Evolutionary conservation across 2,329 filamentous ascomycete species (phyloP), one percentile per base, ranked within the genome.

Genomic region (Fusarium austroafricanum): DNA sequence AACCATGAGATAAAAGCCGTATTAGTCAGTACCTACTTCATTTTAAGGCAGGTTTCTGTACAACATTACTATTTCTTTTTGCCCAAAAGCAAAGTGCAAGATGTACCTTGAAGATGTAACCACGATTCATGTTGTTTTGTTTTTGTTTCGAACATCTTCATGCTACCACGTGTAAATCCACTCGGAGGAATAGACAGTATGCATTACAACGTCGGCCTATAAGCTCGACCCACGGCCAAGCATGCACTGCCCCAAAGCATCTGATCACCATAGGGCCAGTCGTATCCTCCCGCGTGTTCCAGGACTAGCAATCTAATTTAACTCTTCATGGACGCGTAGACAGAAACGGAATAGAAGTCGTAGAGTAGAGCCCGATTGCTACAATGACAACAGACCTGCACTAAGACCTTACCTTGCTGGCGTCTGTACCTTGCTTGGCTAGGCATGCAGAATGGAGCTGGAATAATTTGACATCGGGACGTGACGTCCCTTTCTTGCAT

Each of bases 161-260:
- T 17, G 8, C 33, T 14, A n/a, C 46, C 18, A 33, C 43, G 17
- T 10, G 9, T 10, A 29, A 35, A 17, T 20, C 46, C 45, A 18
- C 14, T 33, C 31, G 7, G 14, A 4, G 14, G 2, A 11, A 12
- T 31, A 39, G 49, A 56, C 21, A 33, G 17, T 40, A 43, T 37
- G 42, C 42, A 37, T 44, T 31, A 29, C 26, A 20, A 37, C 38
- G 35, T 58, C 42, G 31, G 45, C 60, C 35, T 44, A 43, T 33
- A 20, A 49, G 31, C 23, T 49, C 21, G 58, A 54, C 64, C 64
- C 64, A 60, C 61, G 37, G 59, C 40, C 54, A 59, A 68, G 60
- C 39, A 45, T 60, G 54, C 65, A 67, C 64, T 50, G 64, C 65
- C 65, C 46, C 58, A 38, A 28, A 65, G 17, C 37, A 55, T 57